Base-by-base conservation (phyloP, 306 rosid species). In the Urtica urens region DNA sequence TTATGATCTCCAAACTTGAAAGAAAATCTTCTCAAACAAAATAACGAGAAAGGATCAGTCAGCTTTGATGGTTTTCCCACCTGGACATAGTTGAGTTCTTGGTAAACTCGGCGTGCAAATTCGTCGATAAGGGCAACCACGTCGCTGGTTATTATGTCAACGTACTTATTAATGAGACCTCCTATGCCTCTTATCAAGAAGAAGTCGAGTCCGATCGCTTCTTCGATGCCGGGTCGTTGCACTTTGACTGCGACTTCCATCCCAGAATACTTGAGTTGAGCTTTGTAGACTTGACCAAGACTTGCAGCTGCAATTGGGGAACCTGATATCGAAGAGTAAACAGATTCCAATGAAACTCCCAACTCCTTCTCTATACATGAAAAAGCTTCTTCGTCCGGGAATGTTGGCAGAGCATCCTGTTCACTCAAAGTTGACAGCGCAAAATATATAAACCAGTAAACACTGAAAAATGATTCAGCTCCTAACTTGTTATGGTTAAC, bases 31-130 rank as follows among this genome's bases (percentile, higher is more conserved):
- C 52, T 13, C 10, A 11, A 38, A 17, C 46, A 41, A 35, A 35
- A 35, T 35, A 7, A 13, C 18, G 25, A 24, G 28, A 4, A 54
- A 64, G 22, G 43, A 18, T 33, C 23, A 18, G 27, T 38, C 20
- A 4, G 30, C 30, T 52, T 58, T 44, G 44, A 75, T 55, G 55
- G 71, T 67, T 56, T 58, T 17, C 14, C n/a, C 18, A 83, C 96
- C 95, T 88, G 96, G 52, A 88, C 97, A 68, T 83, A 88, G 75
- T 88, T 88, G 53, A 88, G 97, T 72, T 88, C 97, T 61, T 88
- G 95, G 69, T 78, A 88, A 46, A 88, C 97, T 74, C 94, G 76
- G 49, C 72, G 53, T 2, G 95, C 97, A 62, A 88, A 88, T 75
- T 88, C 97, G 30, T 88, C 97, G 42, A 84, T 62, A 53, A 84